A percentile compares a stretch with the other conserved stretches of the same genome.
These are phyloP conservation scores for Castanea sativa DNA, from an alignment of 306 rosid species.

Conservation along the genomic window DNA sequence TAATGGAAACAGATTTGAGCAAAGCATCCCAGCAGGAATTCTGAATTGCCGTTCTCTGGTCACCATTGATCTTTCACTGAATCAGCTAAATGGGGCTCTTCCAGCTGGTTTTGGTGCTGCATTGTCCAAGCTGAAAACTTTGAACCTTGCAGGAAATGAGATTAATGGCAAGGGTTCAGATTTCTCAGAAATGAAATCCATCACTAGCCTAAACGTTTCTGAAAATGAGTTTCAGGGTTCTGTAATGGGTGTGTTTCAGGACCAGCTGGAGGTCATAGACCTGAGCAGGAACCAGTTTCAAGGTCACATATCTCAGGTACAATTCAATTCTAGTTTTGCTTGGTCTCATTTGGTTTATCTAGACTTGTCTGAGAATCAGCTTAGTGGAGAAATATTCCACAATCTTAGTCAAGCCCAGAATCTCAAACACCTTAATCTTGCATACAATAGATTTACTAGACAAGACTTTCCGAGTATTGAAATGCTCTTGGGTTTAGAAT, in stretches of 20 bases:
- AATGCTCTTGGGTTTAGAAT: constrained; percentile 55
- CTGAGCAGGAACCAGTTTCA: constrained; percentile 86
- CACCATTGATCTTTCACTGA: constrained; percentile 70
- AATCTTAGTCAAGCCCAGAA: constrained; percentile 48
- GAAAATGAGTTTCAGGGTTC: constrained; percentile 83
- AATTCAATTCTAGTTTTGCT: constrained; percentile 41
- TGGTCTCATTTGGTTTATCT: constrained; percentile 81
- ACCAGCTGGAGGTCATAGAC: constrained; percentile 66
- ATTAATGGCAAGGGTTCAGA: constrained; percentile 55
- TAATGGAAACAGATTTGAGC: constrained; percentile 53
- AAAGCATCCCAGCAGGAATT: constrained; percentile 63
- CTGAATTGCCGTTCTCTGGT: constrained; percentile 61
- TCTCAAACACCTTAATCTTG: constrained; percentile 75
- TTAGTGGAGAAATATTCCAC: constrained; percentile 71
- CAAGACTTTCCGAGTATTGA: constrained; percentile 62
- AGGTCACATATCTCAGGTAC: constrained; percentile 85
- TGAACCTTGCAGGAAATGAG: constrained; percentile 77
- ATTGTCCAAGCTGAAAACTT: constrained; percentile 66
- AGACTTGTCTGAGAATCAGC: constrained; percentile 83
- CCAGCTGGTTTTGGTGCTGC: constrained; percentile 84
- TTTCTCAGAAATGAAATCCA: constrained; percentile 58
- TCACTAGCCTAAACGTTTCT: constrained; percentile 69
- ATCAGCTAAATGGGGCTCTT: constrained; percentile 68
- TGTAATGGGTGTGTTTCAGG: constrained; percentile 56
- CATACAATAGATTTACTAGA: constrained; percentile 69